Evolutionary conservation across 2,329 filamentous ascomycete species (phyloP).

Genomic region (Cercospora zeae-maydis): DNA sequence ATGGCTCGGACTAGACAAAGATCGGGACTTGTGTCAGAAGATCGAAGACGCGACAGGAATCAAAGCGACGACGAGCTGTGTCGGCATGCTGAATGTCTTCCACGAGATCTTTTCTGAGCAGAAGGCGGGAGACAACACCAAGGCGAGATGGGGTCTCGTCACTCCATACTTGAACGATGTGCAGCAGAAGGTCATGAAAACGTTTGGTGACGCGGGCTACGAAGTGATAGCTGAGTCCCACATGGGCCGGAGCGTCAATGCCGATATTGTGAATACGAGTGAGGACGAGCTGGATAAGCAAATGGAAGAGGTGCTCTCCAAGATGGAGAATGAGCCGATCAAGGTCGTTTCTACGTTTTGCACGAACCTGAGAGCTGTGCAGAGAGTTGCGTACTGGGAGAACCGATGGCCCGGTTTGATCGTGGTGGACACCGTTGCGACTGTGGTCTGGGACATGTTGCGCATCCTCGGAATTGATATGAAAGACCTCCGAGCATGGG

Average conservation of each 20-base stretch:
- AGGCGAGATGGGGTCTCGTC: slow-evolving; percentile 38
- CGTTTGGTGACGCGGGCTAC: slow-evolving; percentile 37
- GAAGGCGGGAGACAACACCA: slow-evolving; percentile 1
- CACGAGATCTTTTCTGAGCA: slow-evolving; percentile 20
- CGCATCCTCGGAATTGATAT: slow-evolving; percentile 35
- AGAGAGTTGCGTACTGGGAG: slow-evolving; percentile 42
- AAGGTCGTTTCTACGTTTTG: slow-evolving; percentile 43
- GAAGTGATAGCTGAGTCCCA: slow-evolving; percentile 37
- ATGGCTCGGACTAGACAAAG: slow-evolving; percentile 30
- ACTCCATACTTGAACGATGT: slow-evolving; percentile 45
- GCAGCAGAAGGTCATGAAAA: slow-evolving; percentile 39
- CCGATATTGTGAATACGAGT: slow-evolving; percentile 38
- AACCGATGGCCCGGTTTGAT: slow-evolving; percentile 32
- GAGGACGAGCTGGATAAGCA: slow-evolving; percentile 33
- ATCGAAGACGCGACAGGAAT: slow-evolving; percentile 41
- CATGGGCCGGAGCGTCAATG: slow-evolving; percentile 39
- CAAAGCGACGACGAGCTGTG: slow-evolving; percentile 42
- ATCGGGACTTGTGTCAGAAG: slow-evolving; percentile 39
- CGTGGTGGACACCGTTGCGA: slow-evolving; percentile 45
- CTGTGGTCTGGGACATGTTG: slow-evolving; percentile 44
- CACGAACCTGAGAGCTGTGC: slow-evolving; percentile 44
- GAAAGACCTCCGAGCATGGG: slow-evolving; percentile 36
- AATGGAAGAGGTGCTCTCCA: slow-evolving; percentile 31
- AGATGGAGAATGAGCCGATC: slow-evolving; percentile 27
- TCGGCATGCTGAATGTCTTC: slow-evolving; percentile 41